Conservation (phyloP, 768 basidiomycete species). For the Leccinum variicolor region DNA sequence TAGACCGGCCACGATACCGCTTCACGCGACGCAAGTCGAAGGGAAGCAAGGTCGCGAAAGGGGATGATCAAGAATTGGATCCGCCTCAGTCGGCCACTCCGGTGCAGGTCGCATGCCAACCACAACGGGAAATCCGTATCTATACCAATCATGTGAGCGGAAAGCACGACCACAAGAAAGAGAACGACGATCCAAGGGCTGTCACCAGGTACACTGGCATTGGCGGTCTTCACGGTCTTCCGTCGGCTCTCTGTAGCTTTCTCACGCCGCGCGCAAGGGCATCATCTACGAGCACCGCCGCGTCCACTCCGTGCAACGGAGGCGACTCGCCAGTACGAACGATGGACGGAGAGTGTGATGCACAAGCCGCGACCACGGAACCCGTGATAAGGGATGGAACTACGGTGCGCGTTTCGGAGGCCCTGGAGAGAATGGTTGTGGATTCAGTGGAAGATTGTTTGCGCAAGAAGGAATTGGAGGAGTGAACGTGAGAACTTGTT, state of each 20-base stretch:
- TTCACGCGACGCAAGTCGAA: conserved; percentile 14
- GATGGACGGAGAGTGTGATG: neutral
- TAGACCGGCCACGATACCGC: conserved; percentile 20
- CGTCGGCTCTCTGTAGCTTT: conserved; percentile 8
- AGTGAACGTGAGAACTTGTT: neutral
- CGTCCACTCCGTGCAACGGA: conserved; percentile 3
- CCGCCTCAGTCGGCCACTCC: neutral
- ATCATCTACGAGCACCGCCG: conserved; percentile 21
- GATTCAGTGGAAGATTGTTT: conserved; percentile 4
- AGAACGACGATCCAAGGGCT: neutral
- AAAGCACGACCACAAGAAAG: neutral
- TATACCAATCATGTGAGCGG: neutral
- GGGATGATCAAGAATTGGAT: neutral
- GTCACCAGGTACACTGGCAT: neutral
- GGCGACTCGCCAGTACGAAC: neutral
- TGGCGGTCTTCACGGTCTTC: neutral
- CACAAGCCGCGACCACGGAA: neutral
- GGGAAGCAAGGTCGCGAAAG: neutral
- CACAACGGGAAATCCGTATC: neutral
- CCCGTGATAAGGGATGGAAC: neutral
- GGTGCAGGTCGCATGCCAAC: neutral
- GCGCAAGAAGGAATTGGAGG: neutral
- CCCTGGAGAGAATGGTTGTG: conserved; percentile 25
- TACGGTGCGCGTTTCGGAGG: conserved; percentile 16
- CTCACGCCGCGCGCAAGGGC: conserved; percentile 17